phyloP scores from a whole-genome alignment of 225 moss, liverwort and hornwort species.

The Sphagnum contortum region DNA sequence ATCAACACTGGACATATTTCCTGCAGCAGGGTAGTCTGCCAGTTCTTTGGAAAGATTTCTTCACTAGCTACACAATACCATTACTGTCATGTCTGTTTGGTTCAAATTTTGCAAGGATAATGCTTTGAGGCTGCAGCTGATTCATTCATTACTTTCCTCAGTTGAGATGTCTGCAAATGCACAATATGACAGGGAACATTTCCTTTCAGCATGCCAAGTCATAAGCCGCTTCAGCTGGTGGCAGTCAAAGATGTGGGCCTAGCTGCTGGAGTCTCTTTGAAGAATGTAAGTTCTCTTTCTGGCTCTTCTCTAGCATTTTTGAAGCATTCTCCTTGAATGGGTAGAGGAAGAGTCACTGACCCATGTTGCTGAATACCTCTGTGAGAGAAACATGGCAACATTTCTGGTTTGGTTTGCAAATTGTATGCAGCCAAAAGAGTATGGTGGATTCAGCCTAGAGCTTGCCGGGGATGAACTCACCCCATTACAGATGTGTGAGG shows the following conservation, averaged over 20 bases:
- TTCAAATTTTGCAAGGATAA: background rate
- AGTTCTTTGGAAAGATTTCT: no score
- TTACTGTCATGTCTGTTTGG: background rate
- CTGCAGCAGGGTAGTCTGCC: no score
- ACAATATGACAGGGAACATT: conserved; percentile 27
- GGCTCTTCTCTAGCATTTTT: no score
- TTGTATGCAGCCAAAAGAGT: conserved; percentile 34
- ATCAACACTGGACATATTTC: background rate
- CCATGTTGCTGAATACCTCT: no score
- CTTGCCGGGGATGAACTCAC: conserved; percentile 57
- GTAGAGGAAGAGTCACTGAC: no score
- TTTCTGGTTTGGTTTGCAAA: no score
- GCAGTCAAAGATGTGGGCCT: conserved; percentile 55
- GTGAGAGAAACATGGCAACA: no score
- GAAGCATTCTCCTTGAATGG: no score
- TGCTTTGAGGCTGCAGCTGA: background rate
- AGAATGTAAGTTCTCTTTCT: conserved; percentile 18
- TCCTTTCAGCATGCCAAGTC: conserved; percentile 50
- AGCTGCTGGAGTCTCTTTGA: conserved; percentile 46
- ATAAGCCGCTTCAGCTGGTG: conserved; percentile 46
- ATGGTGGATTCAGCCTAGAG: conserved; percentile 38
- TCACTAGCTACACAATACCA: background rate
- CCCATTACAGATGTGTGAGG: conserved; percentile 42
- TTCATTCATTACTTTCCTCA: no score
- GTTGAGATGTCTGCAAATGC: no score